phyloP scores from a whole-genome alignment of 2,329 filamentous ascomycete genomes.

The Pyrenochaeta sp. region DNA sequence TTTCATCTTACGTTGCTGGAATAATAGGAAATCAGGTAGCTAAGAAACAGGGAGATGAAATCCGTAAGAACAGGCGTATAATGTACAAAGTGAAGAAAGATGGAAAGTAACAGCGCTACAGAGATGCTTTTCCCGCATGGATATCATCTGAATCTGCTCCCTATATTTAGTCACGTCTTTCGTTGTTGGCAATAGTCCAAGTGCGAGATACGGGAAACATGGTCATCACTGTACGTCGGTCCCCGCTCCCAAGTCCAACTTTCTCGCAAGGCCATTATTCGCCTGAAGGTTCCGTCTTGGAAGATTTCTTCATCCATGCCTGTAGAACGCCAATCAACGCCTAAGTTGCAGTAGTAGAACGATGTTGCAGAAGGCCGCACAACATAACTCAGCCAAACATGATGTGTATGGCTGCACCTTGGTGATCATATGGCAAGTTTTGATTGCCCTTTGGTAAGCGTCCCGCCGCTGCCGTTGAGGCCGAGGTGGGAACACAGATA shows the following conservation, averaged over 20 bases:
- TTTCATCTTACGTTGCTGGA: not conserved
- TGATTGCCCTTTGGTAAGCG: not conserved
- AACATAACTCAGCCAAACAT: not conserved
- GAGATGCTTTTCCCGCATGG: slow-evolving; percentile 8
- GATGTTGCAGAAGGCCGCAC: not conserved
- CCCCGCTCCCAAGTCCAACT: not conserved
- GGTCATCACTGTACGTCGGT: not conserved
- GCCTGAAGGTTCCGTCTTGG: not conserved
- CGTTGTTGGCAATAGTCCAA: not conserved
- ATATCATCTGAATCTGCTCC: slow-evolving; percentile 7
- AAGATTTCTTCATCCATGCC: not conserved
- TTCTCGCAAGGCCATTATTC: not conserved
- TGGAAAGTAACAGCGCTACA: slow-evolving; percentile 1
- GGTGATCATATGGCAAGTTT: not conserved
- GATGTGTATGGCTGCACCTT: not conserved
- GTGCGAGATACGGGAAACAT: not conserved
- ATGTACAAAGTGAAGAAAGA: not conserved
- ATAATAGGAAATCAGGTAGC: not conserved
- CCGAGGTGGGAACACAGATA: not conserved
- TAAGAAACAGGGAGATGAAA: not conserved
- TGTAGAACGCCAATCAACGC: slow-evolving; percentile 5
- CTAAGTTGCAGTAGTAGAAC: not conserved
- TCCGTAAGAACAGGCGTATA: slow-evolving; percentile 1
- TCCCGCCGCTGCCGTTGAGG: not conserved
- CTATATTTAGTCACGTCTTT: not conserved